A percentile compares a stretch with the other conserved stretches of the same genome.
Conservation (phyloP, 805 yeast genomes). For the Limtongia smithiae region DNA sequence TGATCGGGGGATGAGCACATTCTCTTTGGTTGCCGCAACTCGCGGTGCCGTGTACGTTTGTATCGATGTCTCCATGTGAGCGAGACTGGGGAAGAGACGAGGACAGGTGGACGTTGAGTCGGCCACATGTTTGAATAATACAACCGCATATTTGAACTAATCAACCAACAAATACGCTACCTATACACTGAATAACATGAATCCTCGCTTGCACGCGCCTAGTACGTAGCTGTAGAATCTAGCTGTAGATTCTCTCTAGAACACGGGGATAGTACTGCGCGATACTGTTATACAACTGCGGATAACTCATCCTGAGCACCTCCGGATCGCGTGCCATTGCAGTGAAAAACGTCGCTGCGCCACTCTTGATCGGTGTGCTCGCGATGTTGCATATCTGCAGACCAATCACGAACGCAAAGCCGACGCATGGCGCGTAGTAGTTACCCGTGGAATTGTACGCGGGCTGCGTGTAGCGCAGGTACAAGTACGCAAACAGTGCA, state of each 20-base stretch:
- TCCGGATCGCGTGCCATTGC: constrained; percentile 84
- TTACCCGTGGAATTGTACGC: constrained; percentile 56
- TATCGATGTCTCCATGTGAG: no score
- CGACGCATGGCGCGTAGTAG: constrained; percentile 69
- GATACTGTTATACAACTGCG: constrained; percentile 61
- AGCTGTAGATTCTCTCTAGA: constrained; percentile 46
- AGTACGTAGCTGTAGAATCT: no score
- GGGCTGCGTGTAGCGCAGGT: constrained; percentile 64
- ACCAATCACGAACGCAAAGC: constrained; percentile 68
- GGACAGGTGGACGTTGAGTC: no score
- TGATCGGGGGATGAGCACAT: no score
- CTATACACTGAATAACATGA: no score
- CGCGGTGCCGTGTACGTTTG: no score
- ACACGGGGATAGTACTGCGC: constrained; percentile 68
- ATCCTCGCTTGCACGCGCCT: no score
- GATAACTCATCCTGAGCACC: constrained; percentile 68
- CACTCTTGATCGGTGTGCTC: constrained; percentile 72
- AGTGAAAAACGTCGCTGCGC: constrained; percentile 78
- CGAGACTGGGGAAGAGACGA: no score
- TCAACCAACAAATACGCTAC: no score
- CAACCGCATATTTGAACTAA: no score
- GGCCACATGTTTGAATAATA: no score
- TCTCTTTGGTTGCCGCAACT: no score
- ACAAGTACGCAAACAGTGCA: constrained; percentile 60
- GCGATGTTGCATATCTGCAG: constrained; percentile 72